Evolutionary conservation across 331 rosid species (phyloP).

Genomic region (Pyracantha coccinea): DNA sequence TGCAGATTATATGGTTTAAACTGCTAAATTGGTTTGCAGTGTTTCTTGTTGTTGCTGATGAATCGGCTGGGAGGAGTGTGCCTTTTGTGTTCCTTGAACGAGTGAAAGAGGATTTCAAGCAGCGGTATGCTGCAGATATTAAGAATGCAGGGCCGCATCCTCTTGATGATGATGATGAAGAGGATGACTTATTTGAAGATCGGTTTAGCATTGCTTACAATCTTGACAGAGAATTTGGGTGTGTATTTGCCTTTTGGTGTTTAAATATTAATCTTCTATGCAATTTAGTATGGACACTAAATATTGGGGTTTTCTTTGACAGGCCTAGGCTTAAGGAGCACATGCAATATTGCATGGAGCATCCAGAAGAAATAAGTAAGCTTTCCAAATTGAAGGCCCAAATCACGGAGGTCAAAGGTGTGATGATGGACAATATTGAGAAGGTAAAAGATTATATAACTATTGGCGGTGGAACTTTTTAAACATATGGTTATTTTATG

Average conservation of each 20-base stretch:
- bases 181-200: conserved; percentile 80
- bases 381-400: conserved; percentile 94
- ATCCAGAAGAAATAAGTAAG: conserved; percentile 95
- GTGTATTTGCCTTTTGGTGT: conserved; percentile 19
- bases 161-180: conserved; percentile 73
- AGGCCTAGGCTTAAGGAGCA: conserved; percentile 93
- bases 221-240: conserved; percentile 98
- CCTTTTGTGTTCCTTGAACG: conserved; percentile 92
- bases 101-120: conserved; percentile 81
- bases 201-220: conserved; percentile 82
- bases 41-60: conserved; percentile 95
- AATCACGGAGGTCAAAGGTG: conserved; percentile 91
- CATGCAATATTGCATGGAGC: conserved; percentile 85
- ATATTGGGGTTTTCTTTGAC: conserved; percentile 14
- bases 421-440: conserved; percentile 97
- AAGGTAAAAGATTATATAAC: conserved; percentile 41
- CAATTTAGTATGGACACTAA: conserved; percentile 1
- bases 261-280: conserved; percentile 2
- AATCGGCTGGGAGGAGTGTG: conserved; percentile 69
- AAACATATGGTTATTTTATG: background rate
- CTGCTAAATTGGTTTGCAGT: conserved; percentile 39
- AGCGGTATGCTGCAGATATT: conserved; percentile 65
- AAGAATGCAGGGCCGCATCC: conserved; percentile 47
- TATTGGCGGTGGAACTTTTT: background rate
- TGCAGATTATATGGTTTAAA: conserved; percentile 10